These are phyloP conservation scores for Heimioporus retisporus DNA, from an alignment of 1,284 basidiomycete species.

Conservation along the genomic window DNA sequence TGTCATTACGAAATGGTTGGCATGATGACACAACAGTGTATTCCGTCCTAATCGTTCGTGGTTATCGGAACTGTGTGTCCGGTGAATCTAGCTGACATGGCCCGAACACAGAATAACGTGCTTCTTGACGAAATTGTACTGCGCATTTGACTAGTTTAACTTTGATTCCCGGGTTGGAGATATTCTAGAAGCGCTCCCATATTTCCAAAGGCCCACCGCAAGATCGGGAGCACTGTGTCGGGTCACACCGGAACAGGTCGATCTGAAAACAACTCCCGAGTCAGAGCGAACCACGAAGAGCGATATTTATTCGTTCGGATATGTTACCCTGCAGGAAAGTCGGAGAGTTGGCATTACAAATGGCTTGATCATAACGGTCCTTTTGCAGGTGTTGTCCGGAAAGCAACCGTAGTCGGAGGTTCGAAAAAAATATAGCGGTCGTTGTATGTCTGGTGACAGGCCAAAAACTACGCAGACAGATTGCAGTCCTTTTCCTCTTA, in stretches of 20 bases:
- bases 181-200: not conserved
- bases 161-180: not conserved
- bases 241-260: not conserved
- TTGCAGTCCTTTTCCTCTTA: too few species aligned
- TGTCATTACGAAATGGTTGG: not conserved
- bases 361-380: not conserved
- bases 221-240: not conserved
- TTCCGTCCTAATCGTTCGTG: not conserved
- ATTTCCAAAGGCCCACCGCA: not conserved
- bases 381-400: not conserved
- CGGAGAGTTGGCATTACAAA: too few species aligned
- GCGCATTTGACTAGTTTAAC: not conserved
- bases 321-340: not conserved
- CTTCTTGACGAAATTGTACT: not conserved
- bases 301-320: not conserved
- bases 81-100: not conserved
- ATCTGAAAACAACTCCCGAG: not conserved
- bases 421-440: not conserved
- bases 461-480: not conserved
- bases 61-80: not conserved
- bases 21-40: not conserved
- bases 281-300: too few species aligned
- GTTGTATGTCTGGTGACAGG: not conserved
- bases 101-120: not conserved
- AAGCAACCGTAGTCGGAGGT: not conserved